phyloP scores from a whole-genome alignment of 2,329 filamentous ascomycete species.

The Fusarium metavorans region DNA sequence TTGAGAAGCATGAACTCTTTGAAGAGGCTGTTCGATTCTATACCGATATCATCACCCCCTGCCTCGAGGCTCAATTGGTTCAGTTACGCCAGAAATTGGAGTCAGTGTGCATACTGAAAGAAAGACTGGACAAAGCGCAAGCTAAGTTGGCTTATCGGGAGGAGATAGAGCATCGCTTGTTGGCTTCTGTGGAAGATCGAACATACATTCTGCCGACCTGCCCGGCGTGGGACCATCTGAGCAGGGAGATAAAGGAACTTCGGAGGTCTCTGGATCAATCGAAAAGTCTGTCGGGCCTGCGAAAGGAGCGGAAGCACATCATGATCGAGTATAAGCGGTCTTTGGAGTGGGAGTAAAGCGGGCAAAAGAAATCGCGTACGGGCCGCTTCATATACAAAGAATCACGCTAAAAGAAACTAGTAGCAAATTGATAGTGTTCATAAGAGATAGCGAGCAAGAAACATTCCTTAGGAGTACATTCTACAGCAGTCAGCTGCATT shows the following conservation, averaged over 20 bases:
- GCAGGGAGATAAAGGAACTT: no score
- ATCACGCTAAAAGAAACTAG: no score
- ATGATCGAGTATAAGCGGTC: neutral
- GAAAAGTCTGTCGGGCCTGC: no score
- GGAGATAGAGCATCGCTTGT: no score
- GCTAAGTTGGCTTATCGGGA: neutral
- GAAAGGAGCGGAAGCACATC: neutral
- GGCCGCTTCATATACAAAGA: neutral
- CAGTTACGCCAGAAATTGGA: neutral
- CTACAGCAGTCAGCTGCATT: no score
- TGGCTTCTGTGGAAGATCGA: no score
- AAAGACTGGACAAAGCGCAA: neutral
- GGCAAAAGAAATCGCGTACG: neutral
- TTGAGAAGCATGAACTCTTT: neutral
- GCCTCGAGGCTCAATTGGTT: neutral
- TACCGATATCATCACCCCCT: neutral
- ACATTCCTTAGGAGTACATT: no score
- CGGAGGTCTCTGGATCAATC: no score
- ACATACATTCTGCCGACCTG: no score
- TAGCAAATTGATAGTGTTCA: no score
- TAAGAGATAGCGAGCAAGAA: no score
- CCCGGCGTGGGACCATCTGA: no score
- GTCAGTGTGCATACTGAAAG: neutral
- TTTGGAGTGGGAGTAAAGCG: neutral
- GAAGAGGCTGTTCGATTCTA: neutral